Percentiles rank a stretch among this genome's conserved stretches.
These are phyloP conservation scores for Hypoxylon cercidicola DNA, from an alignment of 495 filamentous ascomycete genomes.

Conservation along the genomic window DNA sequence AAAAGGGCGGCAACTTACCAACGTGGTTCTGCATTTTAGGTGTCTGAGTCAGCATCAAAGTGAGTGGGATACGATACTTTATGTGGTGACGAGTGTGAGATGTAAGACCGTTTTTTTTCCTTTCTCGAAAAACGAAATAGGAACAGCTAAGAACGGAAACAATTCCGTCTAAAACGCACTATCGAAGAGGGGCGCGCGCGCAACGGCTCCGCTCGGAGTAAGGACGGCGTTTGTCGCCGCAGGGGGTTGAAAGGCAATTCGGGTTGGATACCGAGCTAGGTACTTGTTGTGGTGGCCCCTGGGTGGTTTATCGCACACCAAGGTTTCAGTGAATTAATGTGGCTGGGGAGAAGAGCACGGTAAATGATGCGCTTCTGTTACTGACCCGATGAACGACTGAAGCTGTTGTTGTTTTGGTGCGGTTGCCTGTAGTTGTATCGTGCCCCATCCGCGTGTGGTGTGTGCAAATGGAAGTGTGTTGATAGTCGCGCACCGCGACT, in stretches of 20 bases:
- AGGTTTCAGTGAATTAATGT: conserved; percentile 22
- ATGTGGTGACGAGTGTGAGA: conserved; percentile 11
- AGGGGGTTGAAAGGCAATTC: conserved; percentile 30
- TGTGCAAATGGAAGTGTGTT: neutral
- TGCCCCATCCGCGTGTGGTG: conserved; percentile 12
- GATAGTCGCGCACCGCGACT: conserved; percentile 15
- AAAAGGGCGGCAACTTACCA: conserved; percentile 35
- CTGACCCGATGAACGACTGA: conserved; percentile 24
- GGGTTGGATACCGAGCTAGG: conserved; percentile 12
- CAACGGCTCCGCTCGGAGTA: conserved; percentile 41
- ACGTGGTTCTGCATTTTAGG: conserved; percentile 37
- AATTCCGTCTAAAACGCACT: conserved; percentile 41
- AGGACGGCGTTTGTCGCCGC: conserved; percentile 39
- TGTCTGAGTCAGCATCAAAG: conserved; percentile 43
- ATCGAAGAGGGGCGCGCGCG: conserved; percentile 22
- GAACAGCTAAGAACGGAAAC: conserved; percentile 28
- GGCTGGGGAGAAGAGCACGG: conserved; percentile 23
- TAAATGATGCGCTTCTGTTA: neutral
- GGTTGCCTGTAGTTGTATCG: neutral
- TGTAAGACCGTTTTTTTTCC: conserved; percentile 27
- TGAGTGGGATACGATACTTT: conserved; percentile 28
- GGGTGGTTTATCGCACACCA: conserved; percentile 25
- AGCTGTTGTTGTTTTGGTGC: conserved; percentile 1
- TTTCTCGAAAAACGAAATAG: conserved; percentile 24
- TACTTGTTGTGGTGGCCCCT: conserved; percentile 3